A percentile compares a stretch with the other conserved stretches of the same genome.
These are phyloP conservation scores for Cyberlindnera amylophila DNA, from an alignment of 805 yeast species.

Conservation along the genomic window DNA sequence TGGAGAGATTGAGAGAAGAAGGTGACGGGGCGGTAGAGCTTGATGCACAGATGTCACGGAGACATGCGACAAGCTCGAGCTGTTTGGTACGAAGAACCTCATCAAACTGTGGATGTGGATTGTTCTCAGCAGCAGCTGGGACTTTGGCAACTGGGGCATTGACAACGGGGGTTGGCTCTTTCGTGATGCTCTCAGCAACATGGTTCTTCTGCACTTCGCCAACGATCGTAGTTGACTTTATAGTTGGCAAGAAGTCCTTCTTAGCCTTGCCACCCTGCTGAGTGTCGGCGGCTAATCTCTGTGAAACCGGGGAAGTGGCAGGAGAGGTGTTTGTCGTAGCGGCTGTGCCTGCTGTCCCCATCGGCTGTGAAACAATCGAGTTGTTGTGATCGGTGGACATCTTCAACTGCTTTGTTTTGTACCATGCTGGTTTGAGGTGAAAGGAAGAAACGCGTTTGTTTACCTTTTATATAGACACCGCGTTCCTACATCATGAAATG, in stretches of 20 bases:
- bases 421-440: not conserved
- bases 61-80: constrained; percentile 1
- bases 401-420: too few species aligned
- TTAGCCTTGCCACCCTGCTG: not conserved
- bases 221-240: not conserved
- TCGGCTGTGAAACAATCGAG: constrained; percentile 1
- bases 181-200: too few species aligned
- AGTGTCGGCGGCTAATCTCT: constrained; percentile 9
- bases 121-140: not conserved
- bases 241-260: not conserved
- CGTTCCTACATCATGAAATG: not conserved
- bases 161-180: too few species aligned
- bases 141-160: too few species aligned
- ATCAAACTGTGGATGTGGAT: not conserved
- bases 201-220: too few species aligned
- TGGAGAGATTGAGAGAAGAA: not conserved
- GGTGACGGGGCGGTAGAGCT: not conserved
- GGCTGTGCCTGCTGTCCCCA: constrained; percentile 1
- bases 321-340: constrained; percentile 5
- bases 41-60: constrained; percentile 4
- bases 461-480: not conserved
- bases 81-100: constrained; percentile 1
- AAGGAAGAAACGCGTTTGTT: not conserved
- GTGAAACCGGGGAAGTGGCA: constrained; percentile 4
- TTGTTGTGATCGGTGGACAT: constrained; percentile 4